Evolutionary conservation across 1,284 basidiomycete species (phyloP).

Genomic region (Papiliotrema flavescens): DNA sequence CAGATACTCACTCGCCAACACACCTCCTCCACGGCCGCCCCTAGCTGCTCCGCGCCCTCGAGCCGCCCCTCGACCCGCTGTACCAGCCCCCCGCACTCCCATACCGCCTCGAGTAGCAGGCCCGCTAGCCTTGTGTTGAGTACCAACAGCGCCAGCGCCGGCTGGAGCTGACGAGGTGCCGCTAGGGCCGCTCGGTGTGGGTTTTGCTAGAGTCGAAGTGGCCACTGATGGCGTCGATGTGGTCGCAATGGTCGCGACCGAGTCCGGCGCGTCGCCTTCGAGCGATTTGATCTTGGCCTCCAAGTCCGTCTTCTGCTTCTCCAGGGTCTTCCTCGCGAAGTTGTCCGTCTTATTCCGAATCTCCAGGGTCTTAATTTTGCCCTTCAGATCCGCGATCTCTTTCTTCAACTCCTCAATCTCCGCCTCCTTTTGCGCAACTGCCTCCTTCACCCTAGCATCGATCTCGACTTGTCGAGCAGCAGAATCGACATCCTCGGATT

Average conservation of each 20-base stretch:
- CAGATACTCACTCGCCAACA: slow-evolving; percentile 20
- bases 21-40: slow-evolving; percentile 16
- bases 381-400: slow-evolving; percentile 28
- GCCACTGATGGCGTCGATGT: slow-evolving; percentile 4
- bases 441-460: slow-evolving; percentile 20
- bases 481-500: slow-evolving; percentile 9
- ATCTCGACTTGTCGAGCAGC: slow-evolving; percentile 9
- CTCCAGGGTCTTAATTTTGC: slow-evolving; percentile 37
- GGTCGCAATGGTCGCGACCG: slow-evolving; percentile 1
- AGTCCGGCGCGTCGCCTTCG: slow-evolving; percentile 5
- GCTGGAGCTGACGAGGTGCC: too few relatives aligned
- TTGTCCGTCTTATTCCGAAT: slow-evolving; percentile 38
- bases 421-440: slow-evolving; percentile 14
- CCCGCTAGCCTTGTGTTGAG: background rate
- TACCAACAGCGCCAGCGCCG: too few relatives aligned
- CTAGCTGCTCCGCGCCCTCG: slow-evolving; percentile 6
- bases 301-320: slow-evolving; percentile 29
- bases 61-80: slow-evolving; percentile 1
- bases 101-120: slow-evolving; percentile 13
- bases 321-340: slow-evolving; percentile 41
- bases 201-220: background rate
- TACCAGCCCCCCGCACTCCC: slow-evolving; percentile 7
- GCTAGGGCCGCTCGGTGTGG: too few relatives aligned
- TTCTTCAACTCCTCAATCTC: slow-evolving; percentile 25
- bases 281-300: slow-evolving; percentile 34